A percentile compares a stretch with the other conserved stretches of the same genome.
These are phyloP conservation scores for Paramecium tetraurelia DNA, from an alignment of 73 alveolate species.

Conservation along the genomic window DNA sequence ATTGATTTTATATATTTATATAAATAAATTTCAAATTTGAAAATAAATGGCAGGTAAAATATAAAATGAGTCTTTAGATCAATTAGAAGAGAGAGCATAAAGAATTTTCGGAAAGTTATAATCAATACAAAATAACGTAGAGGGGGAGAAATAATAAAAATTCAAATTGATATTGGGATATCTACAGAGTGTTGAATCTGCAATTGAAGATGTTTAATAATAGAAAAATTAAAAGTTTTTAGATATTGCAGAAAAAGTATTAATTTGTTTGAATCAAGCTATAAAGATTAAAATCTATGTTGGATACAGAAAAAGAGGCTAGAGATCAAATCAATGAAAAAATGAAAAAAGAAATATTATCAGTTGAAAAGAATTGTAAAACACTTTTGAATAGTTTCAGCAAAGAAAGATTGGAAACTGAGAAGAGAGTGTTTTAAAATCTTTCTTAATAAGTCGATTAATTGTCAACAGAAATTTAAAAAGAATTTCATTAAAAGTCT, in stretches of 20 bases:
- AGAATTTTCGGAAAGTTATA: slow-evolving; percentile 32
- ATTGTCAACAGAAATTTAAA: slow-evolving; percentile 56
- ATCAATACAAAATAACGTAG: slow-evolving; percentile 17
- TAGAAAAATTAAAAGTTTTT: slow-evolving; percentile 42
- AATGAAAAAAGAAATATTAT: slow-evolving; percentile 36
- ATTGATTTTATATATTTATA: not conserved
- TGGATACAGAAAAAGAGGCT: slow-evolving; percentile 25
- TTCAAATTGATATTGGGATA: slow-evolving; percentile 33
- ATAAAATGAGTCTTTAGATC: not conserved
- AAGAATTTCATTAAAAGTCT: slow-evolving; percentile 39
- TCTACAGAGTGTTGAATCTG: slow-evolving; percentile 29
- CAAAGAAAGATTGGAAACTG: slow-evolving; percentile 62
- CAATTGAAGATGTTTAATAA: slow-evolving; percentile 39
- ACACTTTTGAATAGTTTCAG: slow-evolving; percentile 28
- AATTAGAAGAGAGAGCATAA: slow-evolving; percentile 43
- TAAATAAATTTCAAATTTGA: slow-evolving; percentile 18
- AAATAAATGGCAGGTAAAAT: slow-evolving; percentile 48
- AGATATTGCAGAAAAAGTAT: slow-evolving; percentile 45
- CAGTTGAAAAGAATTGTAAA: slow-evolving; percentile 49
- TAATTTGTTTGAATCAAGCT: not conserved
- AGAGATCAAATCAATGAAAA: slow-evolving; percentile 44
- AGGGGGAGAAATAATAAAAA: slow-evolving; percentile 41
- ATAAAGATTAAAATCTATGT: slow-evolving; percentile 27
- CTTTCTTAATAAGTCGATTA: slow-evolving; percentile 51
- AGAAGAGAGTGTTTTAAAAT: slow-evolving; percentile 57